These are phyloP conservation scores for Cryptococcus depauperatus DNA, from an alignment of 1,284 basidiomycete genomes.

Conservation along the genomic window DNA sequence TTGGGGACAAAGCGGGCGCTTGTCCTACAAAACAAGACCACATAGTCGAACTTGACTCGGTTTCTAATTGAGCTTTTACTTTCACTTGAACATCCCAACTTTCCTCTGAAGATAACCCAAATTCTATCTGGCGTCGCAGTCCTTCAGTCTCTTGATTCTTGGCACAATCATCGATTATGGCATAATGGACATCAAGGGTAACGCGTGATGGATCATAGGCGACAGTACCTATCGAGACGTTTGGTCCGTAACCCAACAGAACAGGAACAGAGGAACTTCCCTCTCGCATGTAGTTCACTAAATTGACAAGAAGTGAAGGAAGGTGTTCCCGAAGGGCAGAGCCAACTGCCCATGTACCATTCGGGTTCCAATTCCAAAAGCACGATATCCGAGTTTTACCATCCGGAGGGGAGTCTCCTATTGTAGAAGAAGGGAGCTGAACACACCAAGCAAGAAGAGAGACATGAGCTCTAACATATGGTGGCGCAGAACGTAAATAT, in stretches of 20 bases:
- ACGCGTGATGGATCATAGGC: slow-evolving; percentile 73
- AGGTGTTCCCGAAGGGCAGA: slow-evolving; percentile 59
- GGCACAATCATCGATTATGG: slow-evolving; percentile 60
- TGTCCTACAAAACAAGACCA: slow-evolving; percentile 64
- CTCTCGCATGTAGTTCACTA: slow-evolving; percentile 67
- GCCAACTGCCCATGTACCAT: slow-evolving; percentile 72
- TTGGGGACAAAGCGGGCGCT: slow-evolving; percentile 39
- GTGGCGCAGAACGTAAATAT: slow-evolving; percentile 86
- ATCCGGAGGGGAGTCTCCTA: slow-evolving; percentile 38
- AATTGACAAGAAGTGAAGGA: slow-evolving; percentile 67
- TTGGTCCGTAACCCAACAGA: slow-evolving; percentile 69
- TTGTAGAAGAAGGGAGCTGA: slow-evolving; percentile 52
- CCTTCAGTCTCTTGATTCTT: slow-evolving; percentile 49
- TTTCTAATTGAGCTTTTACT: slow-evolving; percentile 61
- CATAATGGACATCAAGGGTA: slow-evolving; percentile 74
- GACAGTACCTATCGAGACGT: slow-evolving; percentile 67
- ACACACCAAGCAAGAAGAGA: slow-evolving; percentile 87
- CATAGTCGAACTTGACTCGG: slow-evolving; percentile 52
- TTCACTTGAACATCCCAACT: slow-evolving; percentile 80
- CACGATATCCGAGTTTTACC: slow-evolving; percentile 66
- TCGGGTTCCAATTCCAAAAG: slow-evolving; percentile 95
- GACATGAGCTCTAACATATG: slow-evolving; percentile 86
- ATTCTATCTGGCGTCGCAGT: slow-evolving; percentile 68
- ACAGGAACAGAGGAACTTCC: slow-evolving; percentile 67
- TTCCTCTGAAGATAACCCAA: slow-evolving; percentile 63